Evolutionary conservation across 2,329 filamentous ascomycete species (phyloP), one percentile per base, ranked within the genome.

Genomic region (Hymenoscyphus infarciens): DNA sequence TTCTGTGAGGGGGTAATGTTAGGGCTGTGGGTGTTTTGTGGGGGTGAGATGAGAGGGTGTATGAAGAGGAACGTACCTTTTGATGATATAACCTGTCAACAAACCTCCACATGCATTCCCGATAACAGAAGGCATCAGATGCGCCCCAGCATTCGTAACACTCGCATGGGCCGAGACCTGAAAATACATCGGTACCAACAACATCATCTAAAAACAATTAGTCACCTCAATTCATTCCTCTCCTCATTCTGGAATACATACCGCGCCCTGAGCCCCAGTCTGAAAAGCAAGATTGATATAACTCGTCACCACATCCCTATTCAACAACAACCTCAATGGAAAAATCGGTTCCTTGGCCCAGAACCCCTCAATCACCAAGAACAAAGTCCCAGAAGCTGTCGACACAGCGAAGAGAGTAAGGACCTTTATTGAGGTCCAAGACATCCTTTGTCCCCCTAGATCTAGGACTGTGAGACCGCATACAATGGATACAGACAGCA

Each of bases 101-200:
- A 91, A 75, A 0, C 86, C 86, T 1, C 87, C 88, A 1, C 86
- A 64, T 0, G 87, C 83, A 67, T 91, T 91, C 0, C 87, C 89
- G 0, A 83, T 75, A 0, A 91, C 86, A 0, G 87, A 85, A 0
- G 88, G 88, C 45, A 91, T 79, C 0, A 91, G 75, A 68, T 89
- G 85, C 0, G 82, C 76, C 0, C 82, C 82, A 0, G 87, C 85
- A 1, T 78, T 76, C 0, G 87, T 85, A 49, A 82, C 83, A 0
- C 84, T 85, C 1, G 81, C 81, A 1, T 79, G 76, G 2, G 81
- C 76, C 0, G 87, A 87, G 1, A 89, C 82, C 64, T 89, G 86
- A 64, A 91, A 91, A 74, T 91, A 91, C 0, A 91, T 73, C 0
- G 88, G 88, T 0, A 90, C 82, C 0, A 82, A 80, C 60, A 86